A percentile compares a stretch with the other conserved stretches of the same genome.
Conservation (phyloP, 495 filamentous ascomycete species). For the Penicillium bialowiezense region DNA sequence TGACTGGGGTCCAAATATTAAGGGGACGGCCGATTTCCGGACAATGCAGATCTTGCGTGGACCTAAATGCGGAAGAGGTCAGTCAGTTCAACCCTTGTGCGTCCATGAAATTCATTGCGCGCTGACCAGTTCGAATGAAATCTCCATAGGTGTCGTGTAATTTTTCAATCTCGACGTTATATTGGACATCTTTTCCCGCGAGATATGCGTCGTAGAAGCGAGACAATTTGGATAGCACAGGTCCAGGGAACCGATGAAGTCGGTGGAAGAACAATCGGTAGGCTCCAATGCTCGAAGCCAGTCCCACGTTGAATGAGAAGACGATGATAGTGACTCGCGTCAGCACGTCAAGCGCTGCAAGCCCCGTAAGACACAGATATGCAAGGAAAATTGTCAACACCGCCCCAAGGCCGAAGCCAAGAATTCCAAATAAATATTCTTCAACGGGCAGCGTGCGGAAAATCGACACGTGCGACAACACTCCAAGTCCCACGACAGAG, state of each 20-base stretch:
- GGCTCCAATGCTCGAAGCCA: conserved; percentile 18
- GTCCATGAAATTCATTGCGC: neutral
- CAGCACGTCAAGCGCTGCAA: too few relatives aligned
- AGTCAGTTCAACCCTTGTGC: neutral
- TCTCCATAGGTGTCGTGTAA: conserved; percentile 18
- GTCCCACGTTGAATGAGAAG: too few relatives aligned
- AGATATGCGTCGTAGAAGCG: conserved; percentile 13
- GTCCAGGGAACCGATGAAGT: conserved; percentile 41
- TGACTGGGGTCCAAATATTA: conserved; percentile 1
- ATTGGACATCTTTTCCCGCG: conserved; percentile 9
- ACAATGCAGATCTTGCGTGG: too few relatives aligned
- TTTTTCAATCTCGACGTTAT: conserved; percentile 12
- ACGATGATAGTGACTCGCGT: too few relatives aligned
- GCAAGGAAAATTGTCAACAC: too few relatives aligned
- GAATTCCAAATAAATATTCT: too few relatives aligned
- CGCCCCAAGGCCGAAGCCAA: too few relatives aligned
- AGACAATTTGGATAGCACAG: conserved; percentile 15
- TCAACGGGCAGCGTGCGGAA: too few relatives aligned
- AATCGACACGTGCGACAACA: too few relatives aligned
- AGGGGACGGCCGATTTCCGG: neutral
- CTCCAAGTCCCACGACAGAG: too few relatives aligned
- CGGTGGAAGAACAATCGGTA: conserved; percentile 12
- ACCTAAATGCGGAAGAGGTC: too few relatives aligned
- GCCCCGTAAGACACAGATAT: too few relatives aligned
- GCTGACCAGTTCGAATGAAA: conserved; percentile 20